These are phyloP conservation scores for Talaromyces funiculosus DNA, from an alignment of 2,329 filamentous ascomycete species.

Conservation along the genomic window DNA sequence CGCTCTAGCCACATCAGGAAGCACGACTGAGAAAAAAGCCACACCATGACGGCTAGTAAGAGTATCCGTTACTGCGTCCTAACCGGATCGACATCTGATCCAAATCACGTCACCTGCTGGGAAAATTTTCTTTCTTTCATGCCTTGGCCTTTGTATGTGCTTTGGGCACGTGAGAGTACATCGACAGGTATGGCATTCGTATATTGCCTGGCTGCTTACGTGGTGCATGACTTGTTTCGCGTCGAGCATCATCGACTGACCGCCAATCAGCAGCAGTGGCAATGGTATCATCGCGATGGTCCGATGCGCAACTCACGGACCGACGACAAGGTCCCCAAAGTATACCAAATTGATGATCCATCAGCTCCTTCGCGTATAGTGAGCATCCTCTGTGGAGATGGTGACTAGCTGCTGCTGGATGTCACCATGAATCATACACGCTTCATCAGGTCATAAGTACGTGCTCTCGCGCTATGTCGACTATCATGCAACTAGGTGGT, in stretches of 20 bases:
- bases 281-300: slow-evolving; percentile 1
- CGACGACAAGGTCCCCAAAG: not conserved
- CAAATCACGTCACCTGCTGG: slow-evolving; percentile 8
- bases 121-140: slow-evolving; percentile 4
- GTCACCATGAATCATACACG: not conserved
- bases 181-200: not conserved
- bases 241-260: not conserved
- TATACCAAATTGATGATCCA: not conserved
- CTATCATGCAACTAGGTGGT: not conserved
- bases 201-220: not conserved
- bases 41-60: not conserved
- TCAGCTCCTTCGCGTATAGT: not conserved
- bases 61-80: slow-evolving; percentile 4
- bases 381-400: not conserved
- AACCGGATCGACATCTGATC: not conserved
- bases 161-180: not conserved
- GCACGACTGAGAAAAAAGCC: slow-evolving; percentile 8
- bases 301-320: too few relatives aligned
- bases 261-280: too few relatives aligned
- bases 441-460: not conserved
- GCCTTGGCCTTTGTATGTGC: not conserved
- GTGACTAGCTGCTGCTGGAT: not conserved
- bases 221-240: not conserved
- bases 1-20: slow-evolving; percentile 8
- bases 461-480: not conserved